Evolutionary conservation across 106 monocot genomes (phyloP).

Genomic region (Apostasia shenzhenica): DNA sequence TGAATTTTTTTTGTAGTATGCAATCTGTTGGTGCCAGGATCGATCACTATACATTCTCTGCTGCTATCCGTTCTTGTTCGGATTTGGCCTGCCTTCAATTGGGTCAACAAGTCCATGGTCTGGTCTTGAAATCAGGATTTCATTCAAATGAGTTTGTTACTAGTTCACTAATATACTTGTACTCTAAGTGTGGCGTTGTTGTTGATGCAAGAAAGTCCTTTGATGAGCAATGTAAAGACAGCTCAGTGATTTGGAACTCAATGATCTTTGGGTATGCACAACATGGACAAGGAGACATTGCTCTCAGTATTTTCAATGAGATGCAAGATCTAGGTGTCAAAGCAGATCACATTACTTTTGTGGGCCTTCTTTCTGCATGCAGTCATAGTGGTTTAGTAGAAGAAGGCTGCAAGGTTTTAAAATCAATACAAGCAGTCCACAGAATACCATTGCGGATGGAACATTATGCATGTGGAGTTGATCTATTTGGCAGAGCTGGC

Average conservation of each 20-base stretch:
- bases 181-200: constrained; percentile 67
- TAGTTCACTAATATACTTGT: constrained; percentile 76
- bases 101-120: constrained; percentile 51
- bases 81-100: constrained; percentile 64
- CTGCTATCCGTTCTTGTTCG: constrained; percentile 54
- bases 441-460: constrained; percentile 60
- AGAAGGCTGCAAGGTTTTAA: constrained; percentile 36
- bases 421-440: constrained; percentile 39
- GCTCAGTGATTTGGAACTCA: constrained; percentile 71
- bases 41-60: constrained; percentile 68
- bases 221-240: constrained; percentile 35
- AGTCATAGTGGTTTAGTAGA: constrained; percentile 71
- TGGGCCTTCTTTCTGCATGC: constrained; percentile 67
- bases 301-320: constrained; percentile 42
- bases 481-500: constrained; percentile 75
- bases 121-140: constrained; percentile 36
- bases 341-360: constrained; percentile 77
- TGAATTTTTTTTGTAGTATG: constrained; percentile 66
- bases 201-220: constrained; percentile 48
- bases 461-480: constrained; percentile 89
- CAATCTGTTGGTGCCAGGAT: constrained; percentile 8
- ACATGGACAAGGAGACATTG: constrained; percentile 48
- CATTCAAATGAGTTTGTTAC: constrained; percentile 51
- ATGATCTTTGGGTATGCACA: constrained; percentile 69
- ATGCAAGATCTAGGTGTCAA: constrained; percentile 44